phyloP scores from a whole-genome alignment of 2,329 filamentous ascomycete genomes.

The Fusarium paranaense region DNA sequence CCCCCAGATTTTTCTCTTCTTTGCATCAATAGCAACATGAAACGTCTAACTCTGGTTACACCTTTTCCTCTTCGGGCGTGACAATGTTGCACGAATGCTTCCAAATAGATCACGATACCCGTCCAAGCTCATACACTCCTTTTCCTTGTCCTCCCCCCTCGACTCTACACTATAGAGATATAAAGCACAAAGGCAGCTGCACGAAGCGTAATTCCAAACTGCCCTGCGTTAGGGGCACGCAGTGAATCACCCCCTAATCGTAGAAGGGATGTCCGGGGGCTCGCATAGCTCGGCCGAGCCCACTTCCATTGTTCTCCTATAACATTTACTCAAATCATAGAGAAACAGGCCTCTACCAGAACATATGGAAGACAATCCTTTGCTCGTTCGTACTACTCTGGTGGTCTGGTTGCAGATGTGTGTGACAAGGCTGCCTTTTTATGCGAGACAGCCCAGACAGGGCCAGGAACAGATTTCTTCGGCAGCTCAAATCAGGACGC shows the following conservation, averaged over 20 bases:
- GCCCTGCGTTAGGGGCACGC: not conserved
- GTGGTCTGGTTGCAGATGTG: conserved; percentile 5
- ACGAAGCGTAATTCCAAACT: not conserved
- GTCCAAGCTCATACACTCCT: conserved; percentile 3
- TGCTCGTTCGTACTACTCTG: conserved; percentile 18
- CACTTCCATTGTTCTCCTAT: not conserved
- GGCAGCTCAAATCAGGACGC: not conserved
- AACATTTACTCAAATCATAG: not conserved
- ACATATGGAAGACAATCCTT: not conserved
- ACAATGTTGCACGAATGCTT: conserved; percentile 16
- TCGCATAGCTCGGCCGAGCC: too few relatives aligned
- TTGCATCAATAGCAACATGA: conserved; percentile 16
- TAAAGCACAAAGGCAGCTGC: not conserved
- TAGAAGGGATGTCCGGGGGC: not conserved
- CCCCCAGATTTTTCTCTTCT: not conserved
- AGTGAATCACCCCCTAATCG: not conserved
- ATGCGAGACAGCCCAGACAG: not conserved
- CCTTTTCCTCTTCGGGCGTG: conserved; percentile 18
- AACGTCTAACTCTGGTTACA: conserved; percentile 21
- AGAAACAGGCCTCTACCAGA: not conserved
- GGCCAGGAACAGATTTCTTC: not conserved
- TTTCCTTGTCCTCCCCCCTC: not conserved
- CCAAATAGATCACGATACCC: not conserved
- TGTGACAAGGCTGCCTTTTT: conserved; percentile 5
- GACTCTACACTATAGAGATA: not conserved